A percentile compares a stretch with the other conserved stretches of the same genome.
Evolutionary conservation across 495 filamentous ascomycete species (phyloP).

Genomic region (Penicillium paradoxum): DNA sequence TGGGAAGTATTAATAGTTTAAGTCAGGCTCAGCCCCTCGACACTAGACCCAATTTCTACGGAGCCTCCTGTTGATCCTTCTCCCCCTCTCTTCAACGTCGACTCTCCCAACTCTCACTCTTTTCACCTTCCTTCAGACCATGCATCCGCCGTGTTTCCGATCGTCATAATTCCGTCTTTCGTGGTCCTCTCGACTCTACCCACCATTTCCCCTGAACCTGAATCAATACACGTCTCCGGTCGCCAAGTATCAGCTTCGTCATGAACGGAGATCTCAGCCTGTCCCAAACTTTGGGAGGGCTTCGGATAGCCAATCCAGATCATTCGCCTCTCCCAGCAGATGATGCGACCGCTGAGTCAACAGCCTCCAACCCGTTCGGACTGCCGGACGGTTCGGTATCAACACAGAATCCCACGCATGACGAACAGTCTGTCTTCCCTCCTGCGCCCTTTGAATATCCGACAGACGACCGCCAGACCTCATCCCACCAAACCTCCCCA

Average conservation of each 20-base stretch:
- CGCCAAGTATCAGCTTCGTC: slow-evolving; percentile 13
- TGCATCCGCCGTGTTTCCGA: slow-evolving; percentile 32
- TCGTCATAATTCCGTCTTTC: slow-evolving; percentile 33
- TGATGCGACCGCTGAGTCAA: slow-evolving; percentile 33
- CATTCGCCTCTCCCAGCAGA: slow-evolving; percentile 61
- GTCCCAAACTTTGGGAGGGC: slow-evolving; percentile 85
- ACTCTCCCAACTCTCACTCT: slow-evolving; percentile 10
- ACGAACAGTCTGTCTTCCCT: slow-evolving; percentile 20
- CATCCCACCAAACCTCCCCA: slow-evolving; percentile 17
- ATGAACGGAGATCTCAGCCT: slow-evolving; percentile 95
- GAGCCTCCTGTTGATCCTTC: slow-evolving; percentile 28
- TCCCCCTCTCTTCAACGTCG: slow-evolving; percentile 2
- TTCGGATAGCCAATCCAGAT: slow-evolving; percentile 97
- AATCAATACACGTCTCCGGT: slow-evolving; percentile 4
- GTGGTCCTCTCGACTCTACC: slow-evolving; percentile 1
- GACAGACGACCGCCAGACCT: slow-evolving; percentile 29
- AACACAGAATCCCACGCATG: slow-evolving; percentile 16
- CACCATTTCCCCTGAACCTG: slow-evolving; percentile 4
- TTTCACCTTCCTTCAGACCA: slow-evolving; percentile 27
- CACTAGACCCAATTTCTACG: slow-evolving; percentile 23
- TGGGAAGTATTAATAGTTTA: slow-evolving; percentile 6
- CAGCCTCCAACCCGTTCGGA: slow-evolving; percentile 21
- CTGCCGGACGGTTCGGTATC: slow-evolving; percentile 25
- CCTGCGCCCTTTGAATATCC: slow-evolving; percentile 20
- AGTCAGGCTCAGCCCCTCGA: slow-evolving; percentile 20